A percentile compares a stretch with the other conserved stretches of the same genome.
These are phyloP conservation scores for Neurospora crassa DNA, from an alignment of 2,329 filamentous ascomycete genomes.

Conservation along the genomic window DNA sequence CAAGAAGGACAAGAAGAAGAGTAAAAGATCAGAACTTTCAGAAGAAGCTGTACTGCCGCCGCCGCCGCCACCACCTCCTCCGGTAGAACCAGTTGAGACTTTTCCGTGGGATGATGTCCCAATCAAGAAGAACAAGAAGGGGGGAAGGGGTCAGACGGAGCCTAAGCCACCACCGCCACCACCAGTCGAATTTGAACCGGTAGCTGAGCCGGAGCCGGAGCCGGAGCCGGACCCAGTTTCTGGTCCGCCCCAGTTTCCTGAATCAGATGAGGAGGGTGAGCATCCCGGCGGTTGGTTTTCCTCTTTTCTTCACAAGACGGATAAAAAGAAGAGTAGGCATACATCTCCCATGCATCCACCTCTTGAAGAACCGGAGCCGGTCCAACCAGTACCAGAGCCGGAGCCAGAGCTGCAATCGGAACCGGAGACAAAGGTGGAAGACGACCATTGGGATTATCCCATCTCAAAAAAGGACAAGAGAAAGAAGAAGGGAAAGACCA, in stretches of 20 bases:
- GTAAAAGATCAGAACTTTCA: constrained; percentile 6
- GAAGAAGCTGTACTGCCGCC: constrained; percentile 5
- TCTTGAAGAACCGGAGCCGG: constrained; percentile 26
- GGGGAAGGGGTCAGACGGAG: constrained; percentile 2
- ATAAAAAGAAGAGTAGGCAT: constrained; percentile 24
- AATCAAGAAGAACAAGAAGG: constrained; percentile 12
- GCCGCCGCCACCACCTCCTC: constrained; percentile 27
- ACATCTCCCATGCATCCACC: constrained; percentile 26
- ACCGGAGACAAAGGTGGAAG: constrained; percentile 20
- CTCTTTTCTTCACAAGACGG: constrained; percentile 26
- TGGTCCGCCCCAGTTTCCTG: constrained; percentile 22
- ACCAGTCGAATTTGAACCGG: constrained; percentile 24
- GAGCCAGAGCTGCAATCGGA: constrained; percentile 14
- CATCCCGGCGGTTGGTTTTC: constrained; percentile 15
- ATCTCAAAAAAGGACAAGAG: constrained; percentile 27
- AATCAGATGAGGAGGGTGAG: constrained; percentile 14
- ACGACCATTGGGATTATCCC: constrained; percentile 18
- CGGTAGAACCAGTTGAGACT: constrained; percentile 8
- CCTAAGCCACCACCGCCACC: constrained; percentile 16
- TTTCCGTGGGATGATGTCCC: not conserved
- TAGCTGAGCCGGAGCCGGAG: constrained; percentile 10
- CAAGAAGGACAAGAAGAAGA: constrained; percentile 17
- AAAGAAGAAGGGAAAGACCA: constrained; percentile 26
- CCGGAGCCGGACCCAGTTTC: constrained; percentile 18
- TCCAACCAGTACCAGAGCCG: constrained; percentile 5